Evolutionary conservation across 1,139 yeast genomes (phyloP).

Genomic region (Yamadazyma buinensis): DNA sequence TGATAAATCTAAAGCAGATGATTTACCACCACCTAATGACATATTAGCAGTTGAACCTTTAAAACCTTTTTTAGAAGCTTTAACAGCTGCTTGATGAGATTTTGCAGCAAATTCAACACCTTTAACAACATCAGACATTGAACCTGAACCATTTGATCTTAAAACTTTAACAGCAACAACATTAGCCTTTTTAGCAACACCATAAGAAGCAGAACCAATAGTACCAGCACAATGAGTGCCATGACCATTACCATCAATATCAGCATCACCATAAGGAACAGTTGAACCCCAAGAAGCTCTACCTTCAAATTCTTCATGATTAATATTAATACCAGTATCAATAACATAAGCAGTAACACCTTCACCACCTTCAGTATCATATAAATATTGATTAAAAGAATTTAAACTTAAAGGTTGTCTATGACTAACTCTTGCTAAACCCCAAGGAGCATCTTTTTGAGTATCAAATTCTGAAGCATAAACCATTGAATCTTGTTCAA

Average conservation of each 20-base stretch:
- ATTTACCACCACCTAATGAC: slow-evolving; percentile 43
- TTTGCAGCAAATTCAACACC: slow-evolving; percentile 42
- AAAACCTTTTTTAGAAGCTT: slow-evolving; percentile 30
- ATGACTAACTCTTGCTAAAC: slow-evolving; percentile 34
- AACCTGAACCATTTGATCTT: slow-evolving; percentile 38
- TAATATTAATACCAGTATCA: slow-evolving; percentile 40
- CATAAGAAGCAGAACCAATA: slow-evolving; percentile 40
- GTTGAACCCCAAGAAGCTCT: slow-evolving; percentile 43
- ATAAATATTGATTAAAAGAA: slow-evolving; percentile 25
- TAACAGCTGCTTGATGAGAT: slow-evolving; percentile 30
- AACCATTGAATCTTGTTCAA: slow-evolving; percentile 35
- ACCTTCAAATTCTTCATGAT: slow-evolving; percentile 40
- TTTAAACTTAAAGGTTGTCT: slow-evolving; percentile 58
- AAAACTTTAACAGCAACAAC: slow-evolving; percentile 42
- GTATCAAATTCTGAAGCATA: slow-evolving; percentile 30
- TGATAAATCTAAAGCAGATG: slow-evolving; percentile 40
- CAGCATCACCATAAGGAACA: slow-evolving; percentile 32
- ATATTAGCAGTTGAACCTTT: slow-evolving; percentile 44
- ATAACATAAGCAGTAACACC: slow-evolving; percentile 45
- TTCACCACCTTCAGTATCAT: slow-evolving; percentile 38
- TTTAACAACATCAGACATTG: slow-evolving; percentile 41
- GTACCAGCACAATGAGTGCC: slow-evolving; percentile 49
- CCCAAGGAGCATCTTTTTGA: slow-evolving; percentile 39
- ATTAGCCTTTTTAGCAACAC: slow-evolving; percentile 41
- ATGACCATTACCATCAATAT: slow-evolving; percentile 52